phyloP scores from a whole-genome alignment of 805 yeast genomes.

The Pichia deserticola region DNA sequence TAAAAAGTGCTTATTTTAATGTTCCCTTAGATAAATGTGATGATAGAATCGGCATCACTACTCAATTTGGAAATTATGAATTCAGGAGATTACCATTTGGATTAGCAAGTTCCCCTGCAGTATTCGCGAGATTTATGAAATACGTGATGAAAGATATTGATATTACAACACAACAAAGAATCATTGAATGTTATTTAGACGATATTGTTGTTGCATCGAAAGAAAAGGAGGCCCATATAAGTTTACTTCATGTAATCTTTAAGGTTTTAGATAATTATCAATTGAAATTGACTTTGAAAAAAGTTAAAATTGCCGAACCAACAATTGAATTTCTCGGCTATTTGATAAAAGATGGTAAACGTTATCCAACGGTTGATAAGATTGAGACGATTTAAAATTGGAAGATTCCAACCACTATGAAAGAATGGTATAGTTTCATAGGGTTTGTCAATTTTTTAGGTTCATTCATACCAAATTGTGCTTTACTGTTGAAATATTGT shows the following conservation, averaged over 20 bases:
- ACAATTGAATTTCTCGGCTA: not conserved
- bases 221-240: not conserved
- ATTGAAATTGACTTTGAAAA: not conserved
- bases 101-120: too few species aligned
- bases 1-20: too few species aligned
- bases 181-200: not conserved
- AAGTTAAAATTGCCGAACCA: not conserved
- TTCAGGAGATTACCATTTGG: too few species aligned
- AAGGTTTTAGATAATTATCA: not conserved
- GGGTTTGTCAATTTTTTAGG: not conserved
- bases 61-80: too few species aligned
- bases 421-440: not conserved
- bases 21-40: too few species aligned
- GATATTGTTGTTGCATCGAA: not conserved
- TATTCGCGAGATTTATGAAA: too few species aligned
- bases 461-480: not conserved
- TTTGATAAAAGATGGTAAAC: not conserved
- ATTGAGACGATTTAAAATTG: not conserved
- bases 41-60: too few species aligned
- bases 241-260: not conserved
- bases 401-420: not conserved
- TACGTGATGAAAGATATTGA: too few species aligned
- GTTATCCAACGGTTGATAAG: not conserved
- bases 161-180: not conserved
- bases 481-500: not conserved